Evolutionary conservation across 495 filamentous ascomycete species (phyloP), one percentile per base, ranked within the genome.

Genomic region (Talaromyces wortmannii): DNA sequence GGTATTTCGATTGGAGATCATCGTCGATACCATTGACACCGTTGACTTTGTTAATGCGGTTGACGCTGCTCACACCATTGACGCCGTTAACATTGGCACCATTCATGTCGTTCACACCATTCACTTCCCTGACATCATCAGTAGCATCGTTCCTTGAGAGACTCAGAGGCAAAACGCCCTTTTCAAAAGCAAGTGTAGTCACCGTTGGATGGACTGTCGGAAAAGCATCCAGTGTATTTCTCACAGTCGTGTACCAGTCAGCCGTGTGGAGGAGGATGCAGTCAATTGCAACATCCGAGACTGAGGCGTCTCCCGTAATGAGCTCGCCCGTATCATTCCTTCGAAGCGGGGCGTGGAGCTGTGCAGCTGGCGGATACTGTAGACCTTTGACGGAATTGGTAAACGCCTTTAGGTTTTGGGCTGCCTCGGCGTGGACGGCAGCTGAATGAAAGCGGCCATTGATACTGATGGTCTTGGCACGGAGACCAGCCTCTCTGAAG

Each of bases 211-310:
- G 15, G 23, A 3, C 16, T 5, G 33, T 30, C 11, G 50, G 36
- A 15, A 7, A 45, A 15, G 10, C 17, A 45, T 29, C 49, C 12
- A 52, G n/a, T 7, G 50, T 23, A 11, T 43, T 53, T 3, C 15
- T 16, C 13, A 53, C 36, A 15, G 69, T 73, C 7, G 63, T 50
- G 55, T 65, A 65, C 79, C 79, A 83, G 4, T 71, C 50, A 6
- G 66, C 67, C 32, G 60, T 68, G 55, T 78, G 56, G 8, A 67
- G 50, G 0, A 82, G 61, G 23, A 82, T 74, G 7, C 68, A 59
- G 1, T 63, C 63, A 2, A 77, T 55, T 2, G 67, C 70, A 11
- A 69, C 15, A 7, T 64, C 56, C 42, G 71, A 66, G 8, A 77
- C 62, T 7, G 55, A 43, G n/a, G 10, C 50, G 16, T 15, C 23